Conservation (phyloP, 2,329 filamentous ascomycete species). For the Claviceps spartinae region DNA sequence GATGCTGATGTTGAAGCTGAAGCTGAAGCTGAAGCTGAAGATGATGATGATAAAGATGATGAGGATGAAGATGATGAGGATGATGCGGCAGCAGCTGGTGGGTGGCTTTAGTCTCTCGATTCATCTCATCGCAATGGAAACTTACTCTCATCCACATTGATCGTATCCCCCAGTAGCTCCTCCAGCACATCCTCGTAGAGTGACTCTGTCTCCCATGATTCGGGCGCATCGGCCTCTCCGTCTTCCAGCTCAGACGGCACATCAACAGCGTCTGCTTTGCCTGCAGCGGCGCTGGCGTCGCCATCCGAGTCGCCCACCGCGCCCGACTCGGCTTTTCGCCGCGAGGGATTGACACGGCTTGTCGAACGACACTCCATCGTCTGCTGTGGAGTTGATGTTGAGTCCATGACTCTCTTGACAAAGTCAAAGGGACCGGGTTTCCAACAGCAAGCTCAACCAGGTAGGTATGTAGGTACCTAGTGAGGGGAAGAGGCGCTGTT, state of each 20-base stretch:
- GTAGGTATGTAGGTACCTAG: no score
- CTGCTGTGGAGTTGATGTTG: constrained; percentile 2
- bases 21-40: no score
- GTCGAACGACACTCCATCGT: constrained; percentile 10
- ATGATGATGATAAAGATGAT: neutral
- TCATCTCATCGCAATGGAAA: neutral
- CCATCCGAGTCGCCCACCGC: constrained; percentile 22
- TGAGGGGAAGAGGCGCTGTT: no score
- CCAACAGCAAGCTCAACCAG: no score
- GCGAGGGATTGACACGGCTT: constrained; percentile 19
- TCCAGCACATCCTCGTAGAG: constrained; percentile 50
- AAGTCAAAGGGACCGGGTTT: no score
- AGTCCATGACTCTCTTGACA: neutral
- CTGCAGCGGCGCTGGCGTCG: constrained; percentile 21
- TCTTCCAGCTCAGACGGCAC: constrained; percentile 35
- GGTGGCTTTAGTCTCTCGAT: no score
- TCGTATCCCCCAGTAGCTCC: constrained; percentile 39
- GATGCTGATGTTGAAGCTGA: neutral
- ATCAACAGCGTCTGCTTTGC: constrained; percentile 22
- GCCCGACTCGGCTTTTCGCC: constrained; percentile 21
- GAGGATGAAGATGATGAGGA: neutral
- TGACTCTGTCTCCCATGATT: constrained; percentile 51
- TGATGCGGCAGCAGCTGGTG: no score
- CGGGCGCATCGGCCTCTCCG: constrained; percentile 35
- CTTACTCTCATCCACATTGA: constrained; percentile 22